Evolutionary conservation across 179 eudicot species (phyloP).

Genomic region (Silene noctiflora): DNA sequence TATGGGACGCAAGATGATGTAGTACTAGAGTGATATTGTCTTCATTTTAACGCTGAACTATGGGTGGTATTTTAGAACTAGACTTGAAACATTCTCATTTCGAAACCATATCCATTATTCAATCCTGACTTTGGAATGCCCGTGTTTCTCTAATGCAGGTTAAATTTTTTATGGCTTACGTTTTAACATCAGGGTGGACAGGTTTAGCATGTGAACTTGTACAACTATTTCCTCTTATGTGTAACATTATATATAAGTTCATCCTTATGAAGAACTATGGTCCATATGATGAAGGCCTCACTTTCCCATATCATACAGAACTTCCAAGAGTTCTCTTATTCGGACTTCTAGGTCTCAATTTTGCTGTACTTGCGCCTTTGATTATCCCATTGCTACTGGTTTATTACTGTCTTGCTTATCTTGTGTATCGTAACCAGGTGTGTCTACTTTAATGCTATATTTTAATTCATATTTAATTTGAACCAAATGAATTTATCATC

Average conservation of each 20-base stretch:
- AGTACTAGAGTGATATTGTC: too few species aligned
- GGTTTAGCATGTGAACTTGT: constrained; percentile 84
- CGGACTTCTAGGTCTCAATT: constrained; percentile 71
- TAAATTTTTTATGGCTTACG: constrained; percentile 77
- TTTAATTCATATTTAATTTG: not conserved
- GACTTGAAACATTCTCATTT: not conserved
- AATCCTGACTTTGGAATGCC: not conserved
- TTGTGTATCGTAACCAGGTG: constrained; percentile 97
- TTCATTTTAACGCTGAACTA: not conserved
- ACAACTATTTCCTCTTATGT: constrained; percentile 68
- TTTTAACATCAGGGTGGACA: constrained; percentile 96
- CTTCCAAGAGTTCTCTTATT: constrained; percentile 79
- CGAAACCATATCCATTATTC: not conserved
- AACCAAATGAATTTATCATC: not conserved
- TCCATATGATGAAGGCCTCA: constrained; percentile 45
- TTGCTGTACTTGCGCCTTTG: constrained; percentile 71
- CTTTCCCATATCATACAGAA: constrained; percentile 96
- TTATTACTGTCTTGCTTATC: constrained; percentile 75
- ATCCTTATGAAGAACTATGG: constrained; percentile 48
- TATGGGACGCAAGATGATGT: not conserved
- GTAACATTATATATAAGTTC: constrained; percentile 46
- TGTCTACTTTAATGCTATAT: constrained; percentile 1
- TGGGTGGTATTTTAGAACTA: not conserved
- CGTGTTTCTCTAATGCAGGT: constrained; percentile 45
- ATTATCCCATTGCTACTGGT: constrained; percentile 79